Evolutionary conservation across 805 yeast species (phyloP), one percentile per base, ranked within the genome.

Genomic region (Clavispora vitiphila): DNA sequence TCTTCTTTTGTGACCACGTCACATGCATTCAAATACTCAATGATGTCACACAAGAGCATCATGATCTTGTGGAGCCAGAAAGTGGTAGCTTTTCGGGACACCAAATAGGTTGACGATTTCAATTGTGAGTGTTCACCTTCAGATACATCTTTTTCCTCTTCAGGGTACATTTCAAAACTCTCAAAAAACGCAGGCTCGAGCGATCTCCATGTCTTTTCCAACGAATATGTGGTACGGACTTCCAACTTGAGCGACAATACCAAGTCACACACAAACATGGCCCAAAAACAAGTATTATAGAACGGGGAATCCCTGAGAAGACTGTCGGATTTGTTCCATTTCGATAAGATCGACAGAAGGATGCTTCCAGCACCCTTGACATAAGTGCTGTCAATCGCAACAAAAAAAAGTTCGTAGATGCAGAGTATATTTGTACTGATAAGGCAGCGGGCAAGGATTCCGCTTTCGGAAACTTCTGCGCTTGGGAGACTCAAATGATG

Each of bases 51-150:
- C 39, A 54, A 60, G 35, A 56, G 54, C 11, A 64, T 35, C 27
- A 62, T 43, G 26, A 63, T 48, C 40, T 62, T 60, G 39, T 64
- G 62, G 31, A 58, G 49, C 71, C 71, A 67, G 71, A 69, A 67
- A n/a, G 58, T 43, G 6, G 61, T 52, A 26, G 43, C 35, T 23
- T 50, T 44, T n/a, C 35, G 38, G 15, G 51, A 29, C 5, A 47
- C 47, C 9, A 50, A 23, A 15, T 39, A 43, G 21, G 43, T 40
- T 11, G 47, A 25, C 15, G 38, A 38, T 12, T 14, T 36, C 43
- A 9, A 27, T 20, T 18, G 34, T 29, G 22, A 7, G n/a, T 41
- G 35, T 22, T 22, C 25, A 16, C 37, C 18, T 36, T 25, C 21
- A 6, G 26, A 20, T 27, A 30, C 31, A 8, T 37, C 40, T 22